Conservation (phyloP, 306 rosid species). For the Castanopsis chinensis region DNA sequence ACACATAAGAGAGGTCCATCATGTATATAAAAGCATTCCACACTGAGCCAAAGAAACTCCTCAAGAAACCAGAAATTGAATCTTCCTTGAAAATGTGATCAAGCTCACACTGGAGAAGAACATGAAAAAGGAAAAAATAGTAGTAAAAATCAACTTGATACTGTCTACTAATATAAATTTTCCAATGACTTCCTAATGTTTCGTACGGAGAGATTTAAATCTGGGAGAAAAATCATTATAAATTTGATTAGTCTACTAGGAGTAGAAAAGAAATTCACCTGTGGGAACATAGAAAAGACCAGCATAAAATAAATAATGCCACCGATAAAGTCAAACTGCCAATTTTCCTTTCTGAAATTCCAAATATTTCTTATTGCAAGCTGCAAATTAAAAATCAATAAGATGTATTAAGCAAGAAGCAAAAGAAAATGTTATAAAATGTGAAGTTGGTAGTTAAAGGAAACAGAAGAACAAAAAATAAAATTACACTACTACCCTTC, state of each 20-base stretch:
- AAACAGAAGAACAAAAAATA: constrained; percentile 10
- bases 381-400: constrained; percentile 38
- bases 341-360: constrained; percentile 93
- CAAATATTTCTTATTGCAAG: constrained; percentile 86
- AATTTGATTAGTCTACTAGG: no score
- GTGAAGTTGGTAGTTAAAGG: not conserved
- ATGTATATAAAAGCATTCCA: constrained; percentile 71
- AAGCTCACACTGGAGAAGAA: constrained; percentile 70
- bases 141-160: not conserved
- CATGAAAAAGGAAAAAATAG: constrained; percentile 6
- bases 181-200: no score
- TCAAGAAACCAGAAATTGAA: constrained; percentile 65
- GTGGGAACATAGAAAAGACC: constrained; percentile 93
- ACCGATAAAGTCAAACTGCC: constrained; percentile 98
- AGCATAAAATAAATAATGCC: constrained; percentile 86
- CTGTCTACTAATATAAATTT: no score
- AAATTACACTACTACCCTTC: constrained; percentile 55
- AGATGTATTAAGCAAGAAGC: constrained; percentile 9
- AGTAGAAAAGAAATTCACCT: constrained; percentile 43
- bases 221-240: no score
- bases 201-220: no score
- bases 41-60: constrained; percentile 68
- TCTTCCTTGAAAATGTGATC: constrained; percentile 76
- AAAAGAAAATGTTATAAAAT: not conserved
- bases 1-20: constrained; percentile 62